phyloP scores from a whole-genome alignment of 257 asterid genomes.

The Nicotiana attenuata region DNA sequence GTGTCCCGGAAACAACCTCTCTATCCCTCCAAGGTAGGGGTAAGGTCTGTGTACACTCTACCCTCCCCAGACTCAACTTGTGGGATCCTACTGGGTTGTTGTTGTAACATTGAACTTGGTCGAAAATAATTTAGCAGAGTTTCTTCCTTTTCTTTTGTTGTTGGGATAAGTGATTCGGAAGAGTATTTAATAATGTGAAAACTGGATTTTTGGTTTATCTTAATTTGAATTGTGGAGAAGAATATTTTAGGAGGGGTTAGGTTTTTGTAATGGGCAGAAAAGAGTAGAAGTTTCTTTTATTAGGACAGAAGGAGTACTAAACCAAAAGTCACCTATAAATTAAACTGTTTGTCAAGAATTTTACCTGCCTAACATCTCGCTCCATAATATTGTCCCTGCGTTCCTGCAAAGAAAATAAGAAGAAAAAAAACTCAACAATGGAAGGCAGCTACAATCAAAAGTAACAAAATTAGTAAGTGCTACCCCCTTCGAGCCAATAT shows the following conservation, averaged over 20 bases:
- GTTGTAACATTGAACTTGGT: not conserved
- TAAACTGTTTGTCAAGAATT: not conserved
- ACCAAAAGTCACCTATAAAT: not conserved
- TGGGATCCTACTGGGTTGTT: no score
- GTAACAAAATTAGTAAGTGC: not conserved
- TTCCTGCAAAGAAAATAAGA: slow-evolving; percentile 38
- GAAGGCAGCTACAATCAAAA: not conserved
- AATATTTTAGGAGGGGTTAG: not conserved
- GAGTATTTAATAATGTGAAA: not conserved
- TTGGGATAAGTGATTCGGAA: not conserved
- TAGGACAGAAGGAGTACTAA: not conserved
- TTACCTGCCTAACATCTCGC: slow-evolving; percentile 85
- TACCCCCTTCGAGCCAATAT: not conserved
- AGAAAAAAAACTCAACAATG: not conserved
- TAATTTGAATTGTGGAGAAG: not conserved
- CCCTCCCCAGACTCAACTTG: no score
- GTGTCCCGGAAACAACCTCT: no score
- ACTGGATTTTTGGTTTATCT: not conserved
- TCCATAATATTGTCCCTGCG: slow-evolving; percentile 37
- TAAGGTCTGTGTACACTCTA: no score
- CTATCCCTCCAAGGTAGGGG: no score
- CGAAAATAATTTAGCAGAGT: not conserved
- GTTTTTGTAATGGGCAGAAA: not conserved
- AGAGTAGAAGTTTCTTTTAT: not conserved
- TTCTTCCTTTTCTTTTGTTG: no score